Evolutionary conservation across 768 basidiomycete genomes (phyloP), one percentile per base, ranked within the genome.

Genomic region (Tricholoma furcatifolium): DNA sequence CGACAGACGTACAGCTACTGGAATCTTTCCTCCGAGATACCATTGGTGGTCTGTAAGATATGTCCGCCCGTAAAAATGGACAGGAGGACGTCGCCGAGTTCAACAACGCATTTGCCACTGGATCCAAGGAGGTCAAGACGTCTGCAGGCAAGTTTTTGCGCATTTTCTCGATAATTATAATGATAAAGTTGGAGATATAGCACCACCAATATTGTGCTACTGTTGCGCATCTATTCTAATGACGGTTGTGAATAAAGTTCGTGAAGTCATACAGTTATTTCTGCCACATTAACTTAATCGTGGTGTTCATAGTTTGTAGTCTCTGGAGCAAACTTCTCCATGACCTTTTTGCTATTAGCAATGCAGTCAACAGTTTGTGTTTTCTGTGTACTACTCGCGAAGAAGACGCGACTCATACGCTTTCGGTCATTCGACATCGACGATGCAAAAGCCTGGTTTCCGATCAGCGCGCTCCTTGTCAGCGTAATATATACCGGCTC

Each of bases 401-500:
- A 96, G 73, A 84, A 75, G 56, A 41, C 84, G 9, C 85, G 91
- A 24, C 65, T 95, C 38, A 91, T 96, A 60, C 85, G 86, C 11
- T 92, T 98, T 74, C 82, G 94, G 50, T 77, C 83, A 56, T 94
- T 94, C 63, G 86, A 93, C 68, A 68, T 72, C 59, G 76, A 84
- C 60, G 93, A 97, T 62, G 94, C 93, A 24, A 93, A 87, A 66
- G 74, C 78, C 41, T 99, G 97, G 97, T 91, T 95, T 69, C 95
- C 95, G 12, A 89, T 99, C 63, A 95, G 93, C 60, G 86, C 87
- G 60, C 73, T 95, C 58, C 84, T 98, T 40, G 97, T 98, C 44
- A 80, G 79, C 47, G 96, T 98, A 43, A 98, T 99, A 64, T 99
- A 99, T 68, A 98, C 97, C 0, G 97, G 97, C 3, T 94, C 92